phyloP scores from a whole-genome alignment of 371 early-diverging fungal species.

The Globomyces sp. region DNA sequence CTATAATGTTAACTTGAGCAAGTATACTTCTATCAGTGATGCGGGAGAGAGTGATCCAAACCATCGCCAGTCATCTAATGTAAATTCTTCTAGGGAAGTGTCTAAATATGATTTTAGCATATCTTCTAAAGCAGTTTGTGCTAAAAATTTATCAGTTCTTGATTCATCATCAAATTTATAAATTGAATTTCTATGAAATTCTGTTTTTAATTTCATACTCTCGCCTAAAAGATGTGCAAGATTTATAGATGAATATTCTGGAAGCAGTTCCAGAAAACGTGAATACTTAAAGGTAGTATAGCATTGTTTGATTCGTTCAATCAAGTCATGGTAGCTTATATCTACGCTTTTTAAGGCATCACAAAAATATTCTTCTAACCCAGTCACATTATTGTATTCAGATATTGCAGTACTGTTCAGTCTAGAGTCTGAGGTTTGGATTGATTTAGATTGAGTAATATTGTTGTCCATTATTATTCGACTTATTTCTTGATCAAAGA shows the following conservation, averaged over 20 bases:
- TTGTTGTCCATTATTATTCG: background rate
- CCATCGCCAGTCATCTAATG: conserved; percentile 39
- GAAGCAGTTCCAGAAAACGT: background rate
- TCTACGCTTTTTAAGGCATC: conserved; percentile 11
- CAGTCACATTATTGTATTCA: conserved; percentile 3
- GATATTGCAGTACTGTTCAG: background rate
- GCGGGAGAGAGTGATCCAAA: conserved; percentile 26
- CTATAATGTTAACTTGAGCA: background rate
- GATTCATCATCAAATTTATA: background rate
- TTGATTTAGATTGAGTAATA: background rate
- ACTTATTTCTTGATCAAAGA: conserved; percentile 20
- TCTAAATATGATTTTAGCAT: conserved; percentile 16
- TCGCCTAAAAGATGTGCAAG: background rate
- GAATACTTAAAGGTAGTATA: background rate
- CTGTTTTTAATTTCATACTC: conserved; percentile 10
- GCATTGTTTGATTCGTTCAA: background rate
- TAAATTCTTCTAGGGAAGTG: conserved; percentile 6
- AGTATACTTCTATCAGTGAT: conserved; percentile 31
- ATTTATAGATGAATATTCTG: background rate
- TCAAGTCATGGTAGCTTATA: background rate
- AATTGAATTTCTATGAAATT: background rate
- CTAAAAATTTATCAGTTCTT: conserved; percentile 17
- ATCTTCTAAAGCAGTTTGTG: conserved; percentile 31
- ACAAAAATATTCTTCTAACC: conserved; percentile 1
- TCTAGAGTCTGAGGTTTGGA: background rate